These are phyloP conservation scores for Neckera pumila DNA, from an alignment of 225 moss, liverwort and hornwort species.

Conservation along the genomic window DNA sequence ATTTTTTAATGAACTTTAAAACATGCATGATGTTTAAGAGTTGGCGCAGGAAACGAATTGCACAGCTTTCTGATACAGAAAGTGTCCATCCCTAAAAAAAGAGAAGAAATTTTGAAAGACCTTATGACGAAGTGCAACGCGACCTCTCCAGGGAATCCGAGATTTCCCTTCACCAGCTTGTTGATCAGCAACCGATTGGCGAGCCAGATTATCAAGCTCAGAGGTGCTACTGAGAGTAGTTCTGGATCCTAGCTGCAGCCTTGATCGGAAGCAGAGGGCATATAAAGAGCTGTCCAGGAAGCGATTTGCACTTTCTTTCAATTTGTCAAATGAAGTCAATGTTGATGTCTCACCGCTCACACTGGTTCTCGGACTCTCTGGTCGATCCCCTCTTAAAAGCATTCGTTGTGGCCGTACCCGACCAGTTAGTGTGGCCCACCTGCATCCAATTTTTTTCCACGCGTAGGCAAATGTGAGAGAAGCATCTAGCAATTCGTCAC, in stretches of 20 bases:
- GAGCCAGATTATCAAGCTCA: slow-evolving; percentile 58
- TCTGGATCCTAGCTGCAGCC: slow-evolving; percentile 50
- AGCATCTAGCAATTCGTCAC: background rate
- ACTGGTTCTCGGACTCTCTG: slow-evolving; percentile 15
- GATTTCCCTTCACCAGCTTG: slow-evolving; percentile 6
- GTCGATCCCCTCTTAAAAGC: slow-evolving; percentile 22
- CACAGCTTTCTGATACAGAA: background rate
- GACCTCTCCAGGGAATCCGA: slow-evolving; percentile 56
- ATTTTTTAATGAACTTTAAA: background rate
- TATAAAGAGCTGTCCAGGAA: slow-evolving; percentile 54
- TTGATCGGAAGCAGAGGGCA: slow-evolving; percentile 61
- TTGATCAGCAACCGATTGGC: slow-evolving; percentile 4
- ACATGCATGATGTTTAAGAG: background rate
- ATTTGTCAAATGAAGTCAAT: background rate
- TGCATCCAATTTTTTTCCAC: slow-evolving; percentile 9
- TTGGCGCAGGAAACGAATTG: background rate
- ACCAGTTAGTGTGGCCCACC: slow-evolving; percentile 95
- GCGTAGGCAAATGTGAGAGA: background rate
- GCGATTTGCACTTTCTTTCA: slow-evolving; percentile 6
- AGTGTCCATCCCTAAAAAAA: background rate
- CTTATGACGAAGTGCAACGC: slow-evolving; percentile 76
- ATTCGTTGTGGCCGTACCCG: slow-evolving; percentile 82
- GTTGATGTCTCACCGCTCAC: background rate
- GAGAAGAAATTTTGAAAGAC: slow-evolving; percentile 12
- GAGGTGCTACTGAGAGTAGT: slow-evolving; percentile 54